Percentiles rank a stretch among this genome's conserved stretches.
Evolutionary conservation across 2,329 filamentous ascomycete species (phyloP).

Genomic region (Neocucurbitaria cava): DNA sequence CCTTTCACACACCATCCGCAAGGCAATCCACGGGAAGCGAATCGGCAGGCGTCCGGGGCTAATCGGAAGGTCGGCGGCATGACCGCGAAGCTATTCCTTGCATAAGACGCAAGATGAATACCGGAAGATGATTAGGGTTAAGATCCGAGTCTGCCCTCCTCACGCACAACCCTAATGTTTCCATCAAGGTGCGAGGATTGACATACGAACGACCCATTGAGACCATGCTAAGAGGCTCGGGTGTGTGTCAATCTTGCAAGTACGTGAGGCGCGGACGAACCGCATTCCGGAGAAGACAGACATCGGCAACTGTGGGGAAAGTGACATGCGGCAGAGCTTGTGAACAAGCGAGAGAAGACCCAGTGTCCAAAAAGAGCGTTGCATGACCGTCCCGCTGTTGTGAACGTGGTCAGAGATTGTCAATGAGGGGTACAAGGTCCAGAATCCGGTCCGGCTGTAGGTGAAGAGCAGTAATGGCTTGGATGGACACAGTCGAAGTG

Average conservation of each 20-base stretch:
- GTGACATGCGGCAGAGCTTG: slow-evolving; percentile 66
- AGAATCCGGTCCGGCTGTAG: slow-evolving; percentile 20
- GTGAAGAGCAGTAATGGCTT: slow-evolving; percentile 5
- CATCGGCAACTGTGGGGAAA: slow-evolving; percentile 81
- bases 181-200: slow-evolving; percentile 46
- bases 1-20: slow-evolving; percentile 47
- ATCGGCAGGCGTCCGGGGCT: slow-evolving; percentile 40
- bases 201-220: slow-evolving; percentile 57
- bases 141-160: slow-evolving; percentile 81
- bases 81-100: slow-evolving; percentile 53
- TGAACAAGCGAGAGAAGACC: slow-evolving; percentile 44
- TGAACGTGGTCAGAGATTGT: slow-evolving; percentile 38
- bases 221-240: slow-evolving; percentile 66
- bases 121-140: slow-evolving; percentile 93
- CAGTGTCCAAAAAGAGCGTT: slow-evolving; percentile 25
- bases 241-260: slow-evolving; percentile 57
- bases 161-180: slow-evolving; percentile 45
- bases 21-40: slow-evolving; percentile 23
- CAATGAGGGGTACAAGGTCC: slow-evolving; percentile 7
- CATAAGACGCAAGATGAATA: slow-evolving; percentile 58
- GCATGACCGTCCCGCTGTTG: slow-evolving; percentile 31
- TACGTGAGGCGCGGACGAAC: slow-evolving; percentile 52
- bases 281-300: slow-evolving; percentile 69
- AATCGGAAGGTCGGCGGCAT: slow-evolving; percentile 75
- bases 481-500: slow-evolving; percentile 13